Conservation (phyloP, 2,329 filamentous ascomycete genomes). For the Rhytidhysteron rufulum region DNA sequence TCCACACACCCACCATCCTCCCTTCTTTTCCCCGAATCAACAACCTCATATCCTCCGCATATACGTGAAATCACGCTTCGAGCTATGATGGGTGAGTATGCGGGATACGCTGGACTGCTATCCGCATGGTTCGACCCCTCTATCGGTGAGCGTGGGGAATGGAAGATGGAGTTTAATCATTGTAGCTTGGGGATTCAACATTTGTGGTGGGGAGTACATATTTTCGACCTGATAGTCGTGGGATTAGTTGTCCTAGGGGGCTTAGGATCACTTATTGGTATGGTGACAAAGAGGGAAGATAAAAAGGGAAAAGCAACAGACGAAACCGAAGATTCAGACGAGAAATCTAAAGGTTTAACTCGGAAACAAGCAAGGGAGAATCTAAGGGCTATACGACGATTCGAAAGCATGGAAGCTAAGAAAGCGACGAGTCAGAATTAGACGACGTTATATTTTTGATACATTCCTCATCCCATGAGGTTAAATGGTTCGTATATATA, state of each 20-base stretch:
- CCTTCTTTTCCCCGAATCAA: not conserved
- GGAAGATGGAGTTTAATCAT: constrained; percentile 75
- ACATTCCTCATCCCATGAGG: no score
- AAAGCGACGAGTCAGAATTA: no score
- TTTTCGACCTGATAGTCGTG: constrained; percentile 58
- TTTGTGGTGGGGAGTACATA: constrained; percentile 89
- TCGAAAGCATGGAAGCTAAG: no score
- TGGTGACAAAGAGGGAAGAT: no score
- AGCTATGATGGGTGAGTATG: constrained; percentile 97
- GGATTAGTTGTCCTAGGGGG: constrained; percentile 21
- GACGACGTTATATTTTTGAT: no score
- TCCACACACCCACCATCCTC: constrained; percentile 13
- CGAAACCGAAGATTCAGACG: no score
- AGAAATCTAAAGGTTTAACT: no score
- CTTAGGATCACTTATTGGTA: no score
- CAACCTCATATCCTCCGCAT: constrained; percentile 48
- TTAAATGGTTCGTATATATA: no score
- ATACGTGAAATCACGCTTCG: constrained; percentile 88
- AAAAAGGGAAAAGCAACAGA: no score
- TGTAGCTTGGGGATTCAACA: constrained; percentile 84
- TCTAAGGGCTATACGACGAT: no score
- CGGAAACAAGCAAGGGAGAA: no score
- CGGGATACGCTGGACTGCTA: constrained; percentile 84
- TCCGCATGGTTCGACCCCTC: constrained; percentile 83
- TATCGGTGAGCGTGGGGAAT: constrained; percentile 68